Evolutionary conservation across 345 rosid genomes (phyloP), one percentile per base, ranked within the genome.

Genomic region (Citrus mangshanensis): DNA sequence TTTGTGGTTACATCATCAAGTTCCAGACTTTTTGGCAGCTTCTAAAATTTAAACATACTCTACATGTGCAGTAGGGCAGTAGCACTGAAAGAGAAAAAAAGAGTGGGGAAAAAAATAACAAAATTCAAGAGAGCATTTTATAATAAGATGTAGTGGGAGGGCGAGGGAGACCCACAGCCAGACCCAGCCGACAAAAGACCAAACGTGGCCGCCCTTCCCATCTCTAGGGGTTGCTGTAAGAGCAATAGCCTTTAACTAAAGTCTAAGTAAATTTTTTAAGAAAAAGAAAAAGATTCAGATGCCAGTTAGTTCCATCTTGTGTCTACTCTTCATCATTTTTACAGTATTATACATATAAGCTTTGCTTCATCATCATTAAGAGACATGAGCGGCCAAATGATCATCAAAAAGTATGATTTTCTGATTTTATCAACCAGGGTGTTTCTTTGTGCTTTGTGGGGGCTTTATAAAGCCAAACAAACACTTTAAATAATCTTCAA

Each of bases 171-270:
- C 84, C 81, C 89, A 88, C 85, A 80, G 89, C 88, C 90, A 90
- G 90, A 80, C 88, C 89, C 91, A 91, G 92, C 92, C 86, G 92
- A 88, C 88, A 84, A 79, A 81, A 85, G 37, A 76, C 74, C 62
- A 67, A 60, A 61, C 19, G 38, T 79, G 30, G 86, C 90, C 88
- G 83, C 32, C 80, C 87, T 83, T 71, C 85, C 84, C 74, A 78
- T 81, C 73, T 73, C 76, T 80, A 75, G 76, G 76, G 51, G 24
- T 24, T 34, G 61, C 62, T 27, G 68, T 64, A 40, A 62, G 16
- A 16, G 19, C 38, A 64, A 35, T 87, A 80, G 88, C 85, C 87
- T 78, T 84, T 79, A 42, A 63, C 69, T 78, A 81, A 84, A 79
- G 69, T 18, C 34, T 5, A 32, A 28, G 66, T 54, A 70, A 22